Conservation (phyloP, 2,329 filamentous ascomycete genomes). For the Penicillium hordei region DNA sequence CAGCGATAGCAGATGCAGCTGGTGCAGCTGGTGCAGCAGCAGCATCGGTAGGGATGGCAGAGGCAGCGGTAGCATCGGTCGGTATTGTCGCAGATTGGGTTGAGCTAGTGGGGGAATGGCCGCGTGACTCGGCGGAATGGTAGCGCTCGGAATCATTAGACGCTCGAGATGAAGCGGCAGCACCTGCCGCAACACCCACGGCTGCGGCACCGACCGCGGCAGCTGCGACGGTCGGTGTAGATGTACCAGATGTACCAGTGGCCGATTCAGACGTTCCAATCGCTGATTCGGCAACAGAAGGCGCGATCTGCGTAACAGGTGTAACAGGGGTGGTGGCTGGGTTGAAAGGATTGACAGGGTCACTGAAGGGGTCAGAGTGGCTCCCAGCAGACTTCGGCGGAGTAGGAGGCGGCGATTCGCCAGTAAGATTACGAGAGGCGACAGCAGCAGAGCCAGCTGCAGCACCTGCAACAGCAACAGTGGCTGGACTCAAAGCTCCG, state of each 20-base stretch:
- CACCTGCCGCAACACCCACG: constrained; percentile 43
- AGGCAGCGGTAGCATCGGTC: constrained; percentile 20
- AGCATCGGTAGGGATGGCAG: constrained; percentile 8
- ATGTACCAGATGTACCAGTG: constrained; percentile 21
- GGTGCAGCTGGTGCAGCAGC: constrained; percentile 9
- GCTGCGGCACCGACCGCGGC: constrained; percentile 41
- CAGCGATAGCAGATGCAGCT: constrained; percentile 12
- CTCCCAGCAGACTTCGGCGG: constrained; percentile 45
- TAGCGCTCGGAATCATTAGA: constrained; percentile 24
- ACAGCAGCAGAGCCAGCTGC: constrained; percentile 23
- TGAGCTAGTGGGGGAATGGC: constrained; percentile 23
- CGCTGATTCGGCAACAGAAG: constrained; percentile 24
- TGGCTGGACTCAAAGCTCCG: neutral
- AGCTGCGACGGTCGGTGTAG: constrained; percentile 35
- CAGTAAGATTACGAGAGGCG: constrained; percentile 36
- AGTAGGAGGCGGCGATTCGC: constrained; percentile 31
- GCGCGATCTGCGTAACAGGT: constrained; percentile 10
- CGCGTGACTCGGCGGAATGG: constrained; percentile 22
- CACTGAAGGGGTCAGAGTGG: constrained; percentile 49
- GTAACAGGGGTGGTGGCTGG: constrained; percentile 30
- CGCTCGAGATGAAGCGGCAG: constrained; percentile 33
- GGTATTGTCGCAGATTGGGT: constrained; percentile 26
- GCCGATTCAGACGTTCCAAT: constrained; percentile 34
- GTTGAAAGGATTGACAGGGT: constrained; percentile 70
- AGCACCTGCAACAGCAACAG: constrained; percentile 24